A percentile compares a stretch with the other conserved stretches of the same genome.
Evolutionary conservation across 192 early-diverging fungal genomes (phyloP).

Genomic region (Gorgonomyces haynaldii): DNA sequence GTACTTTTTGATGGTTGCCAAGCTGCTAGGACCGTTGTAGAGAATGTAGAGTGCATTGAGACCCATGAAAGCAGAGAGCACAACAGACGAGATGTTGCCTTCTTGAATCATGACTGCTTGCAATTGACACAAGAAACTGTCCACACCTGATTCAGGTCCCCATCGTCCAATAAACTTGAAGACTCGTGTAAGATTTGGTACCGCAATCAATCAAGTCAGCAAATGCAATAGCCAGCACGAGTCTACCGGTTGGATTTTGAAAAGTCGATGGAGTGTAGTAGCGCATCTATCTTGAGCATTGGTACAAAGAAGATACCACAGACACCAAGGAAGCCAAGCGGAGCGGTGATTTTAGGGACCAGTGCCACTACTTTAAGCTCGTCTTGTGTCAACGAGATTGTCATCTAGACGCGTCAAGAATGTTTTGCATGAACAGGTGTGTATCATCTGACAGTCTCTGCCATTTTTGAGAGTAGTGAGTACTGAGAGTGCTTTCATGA

Average conservation of each 20-base stretch:
- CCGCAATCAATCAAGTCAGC: conserved; percentile 1
- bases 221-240: neutral
- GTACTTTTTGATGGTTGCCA: conserved; percentile 3
- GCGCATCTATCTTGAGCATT: neutral
- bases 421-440: too few species aligned
- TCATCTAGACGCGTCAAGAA: too few species aligned
- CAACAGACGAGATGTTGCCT: neutral
- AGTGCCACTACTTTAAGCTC: neutral
- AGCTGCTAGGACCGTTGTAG: neutral
- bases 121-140: neutral
- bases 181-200: neutral
- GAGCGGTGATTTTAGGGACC: neutral
- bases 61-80: neutral
- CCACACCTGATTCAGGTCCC: conserved; percentile 4
- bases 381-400: neutral
- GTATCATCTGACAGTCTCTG: too few species aligned
- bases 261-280: neutral
- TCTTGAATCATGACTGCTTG: conserved; percentile 2
- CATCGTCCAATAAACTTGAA: conserved; percentile 8
- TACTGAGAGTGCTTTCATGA: too few species aligned
- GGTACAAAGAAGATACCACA: neutral
- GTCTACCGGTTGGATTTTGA: conserved; percentile 2
- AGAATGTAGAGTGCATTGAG: conserved; percentile 3
- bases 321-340: conserved; percentile 1
- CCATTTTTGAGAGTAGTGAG: too few species aligned